Evolutionary conservation across 2,329 filamentous ascomycete genomes (phyloP).

Genomic region (Pseudocercospora eumusae): DNA sequence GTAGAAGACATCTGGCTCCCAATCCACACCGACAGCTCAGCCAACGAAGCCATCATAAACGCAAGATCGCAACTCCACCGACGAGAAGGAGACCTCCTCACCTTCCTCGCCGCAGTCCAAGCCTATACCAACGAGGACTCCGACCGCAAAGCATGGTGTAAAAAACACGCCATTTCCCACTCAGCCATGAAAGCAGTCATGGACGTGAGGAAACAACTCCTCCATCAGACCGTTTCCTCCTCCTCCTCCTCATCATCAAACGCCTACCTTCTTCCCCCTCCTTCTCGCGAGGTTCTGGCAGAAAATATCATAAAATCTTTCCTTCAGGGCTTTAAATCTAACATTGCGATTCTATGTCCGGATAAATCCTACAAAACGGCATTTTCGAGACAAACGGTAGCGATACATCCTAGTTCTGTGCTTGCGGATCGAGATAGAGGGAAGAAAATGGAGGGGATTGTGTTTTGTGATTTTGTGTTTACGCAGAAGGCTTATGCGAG

Average conservation of each 20-base stretch:
- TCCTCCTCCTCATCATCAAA: too few relatives aligned
- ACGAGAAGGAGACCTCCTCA: constrained; percentile 65
- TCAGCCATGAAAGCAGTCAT: constrained; percentile 67
- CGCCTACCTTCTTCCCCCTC: too few relatives aligned
- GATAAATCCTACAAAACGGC: constrained; percentile 50
- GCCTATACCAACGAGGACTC: constrained; percentile 59
- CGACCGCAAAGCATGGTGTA: constrained; percentile 62
- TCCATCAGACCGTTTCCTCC: too few relatives aligned
- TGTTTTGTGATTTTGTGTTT: constrained; percentile 67
- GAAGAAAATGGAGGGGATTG: constrained; percentile 59
- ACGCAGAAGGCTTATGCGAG: constrained; percentile 65
- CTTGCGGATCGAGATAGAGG: constrained; percentile 50
- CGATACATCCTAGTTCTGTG: constrained; percentile 64
- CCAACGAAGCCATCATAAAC: constrained; percentile 59
- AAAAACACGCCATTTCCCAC: constrained; percentile 61
- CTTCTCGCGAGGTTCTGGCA: background rate
- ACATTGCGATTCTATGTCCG: constrained; percentile 56
- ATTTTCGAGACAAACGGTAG: constrained; percentile 61
- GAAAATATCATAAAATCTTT: constrained; percentile 59
- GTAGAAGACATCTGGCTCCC: constrained; percentile 66
- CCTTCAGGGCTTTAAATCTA: constrained; percentile 60
- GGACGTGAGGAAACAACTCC: constrained; percentile 66
- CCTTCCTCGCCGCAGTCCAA: constrained; percentile 61
- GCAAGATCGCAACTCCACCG: constrained; percentile 59
- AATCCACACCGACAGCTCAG: constrained; percentile 39